Conservation (phyloP, 2,329 filamentous ascomycete species). For the Sphaerostilbella broomeana region DNA sequence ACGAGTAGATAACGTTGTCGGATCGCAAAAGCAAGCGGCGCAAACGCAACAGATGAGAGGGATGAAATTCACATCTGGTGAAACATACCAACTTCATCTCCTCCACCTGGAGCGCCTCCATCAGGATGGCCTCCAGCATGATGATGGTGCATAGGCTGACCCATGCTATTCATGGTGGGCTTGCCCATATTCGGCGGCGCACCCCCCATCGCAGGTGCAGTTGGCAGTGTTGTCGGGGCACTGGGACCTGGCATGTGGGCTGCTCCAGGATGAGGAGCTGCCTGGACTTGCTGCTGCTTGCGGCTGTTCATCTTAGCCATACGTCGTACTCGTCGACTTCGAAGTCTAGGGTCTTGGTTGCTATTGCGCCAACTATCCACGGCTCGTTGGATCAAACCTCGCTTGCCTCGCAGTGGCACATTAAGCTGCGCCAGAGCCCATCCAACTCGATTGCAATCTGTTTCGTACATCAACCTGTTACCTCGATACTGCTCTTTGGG, state of each 20-base stretch:
- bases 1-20: constrained; percentile 20
- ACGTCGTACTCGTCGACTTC: constrained; percentile 84
- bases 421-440: constrained; percentile 96
- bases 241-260: constrained; percentile 62
- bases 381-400: constrained; percentile 90
- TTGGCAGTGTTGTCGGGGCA: constrained; percentile 58
- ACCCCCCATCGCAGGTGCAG: constrained; percentile 55
- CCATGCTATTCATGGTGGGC: constrained; percentile 60
- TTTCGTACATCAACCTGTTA: constrained; percentile 93
- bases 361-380: constrained; percentile 99
- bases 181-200: constrained; percentile 54
- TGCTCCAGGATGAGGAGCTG: constrained; percentile 47
- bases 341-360: constrained; percentile 87
- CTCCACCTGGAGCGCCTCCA: constrained; percentile 58
- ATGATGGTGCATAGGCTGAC: constrained; percentile 64
- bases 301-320: constrained; percentile 95
- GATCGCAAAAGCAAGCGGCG: constrained; percentile 21
- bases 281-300: constrained; percentile 57
- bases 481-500: constrained; percentile 94
- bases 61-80: constrained; percentile 70
- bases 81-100: constrained; percentile 96
- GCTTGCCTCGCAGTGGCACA: constrained; percentile 81
- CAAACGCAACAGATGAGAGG: constrained; percentile 35
- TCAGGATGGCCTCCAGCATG: constrained; percentile 31
- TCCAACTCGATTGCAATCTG: constrained; percentile 98